Conservation (phyloP, 768 basidiomycete species). For the Tylopilus sp. region DNA sequence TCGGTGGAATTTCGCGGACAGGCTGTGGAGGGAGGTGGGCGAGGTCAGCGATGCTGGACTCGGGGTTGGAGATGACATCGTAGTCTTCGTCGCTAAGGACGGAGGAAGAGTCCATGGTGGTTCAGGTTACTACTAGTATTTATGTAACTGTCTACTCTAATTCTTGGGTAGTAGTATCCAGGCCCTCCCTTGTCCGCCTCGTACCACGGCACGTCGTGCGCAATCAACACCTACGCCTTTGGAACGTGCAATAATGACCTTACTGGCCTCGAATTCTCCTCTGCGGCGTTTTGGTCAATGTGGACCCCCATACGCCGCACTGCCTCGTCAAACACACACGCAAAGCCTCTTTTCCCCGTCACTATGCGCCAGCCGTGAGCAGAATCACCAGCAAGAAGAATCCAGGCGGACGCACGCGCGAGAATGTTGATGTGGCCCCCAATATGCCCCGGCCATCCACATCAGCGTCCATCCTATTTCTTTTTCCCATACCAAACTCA, state of each 20-base stretch:
- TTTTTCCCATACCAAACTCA: background rate
- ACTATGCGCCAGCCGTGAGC: constrained; percentile 54
- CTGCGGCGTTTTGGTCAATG: constrained; percentile 32
- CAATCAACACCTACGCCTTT: constrained; percentile 45
- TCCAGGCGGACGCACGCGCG: constrained; percentile 54
- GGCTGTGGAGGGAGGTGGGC: constrained; percentile 26
- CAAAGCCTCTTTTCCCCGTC: constrained; percentile 33
- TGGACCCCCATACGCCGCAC: constrained; percentile 35
- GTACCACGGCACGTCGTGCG: constrained; percentile 56
- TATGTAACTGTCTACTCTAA: background rate
- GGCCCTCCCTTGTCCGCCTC: constrained; percentile 42
- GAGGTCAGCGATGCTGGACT: constrained; percentile 58
- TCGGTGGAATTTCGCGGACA: constrained; percentile 48
- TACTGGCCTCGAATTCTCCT: constrained; percentile 40
- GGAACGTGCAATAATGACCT: constrained; percentile 35
- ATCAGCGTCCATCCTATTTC: background rate
- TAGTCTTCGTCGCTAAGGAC: constrained; percentile 72
- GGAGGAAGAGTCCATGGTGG: constrained; percentile 33
- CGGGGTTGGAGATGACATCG: constrained; percentile 70
- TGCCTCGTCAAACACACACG: constrained; percentile 22
- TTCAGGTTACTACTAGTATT: background rate
- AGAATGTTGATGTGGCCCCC: constrained; percentile 53
- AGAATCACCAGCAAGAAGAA: constrained; percentile 53
- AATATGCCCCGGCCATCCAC: constrained; percentile 38
- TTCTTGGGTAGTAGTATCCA: constrained; percentile 10